These are phyloP conservation scores for Trypanosoma avium DNA, from an alignment of 208 protist species.

Conservation along the genomic window DNA sequence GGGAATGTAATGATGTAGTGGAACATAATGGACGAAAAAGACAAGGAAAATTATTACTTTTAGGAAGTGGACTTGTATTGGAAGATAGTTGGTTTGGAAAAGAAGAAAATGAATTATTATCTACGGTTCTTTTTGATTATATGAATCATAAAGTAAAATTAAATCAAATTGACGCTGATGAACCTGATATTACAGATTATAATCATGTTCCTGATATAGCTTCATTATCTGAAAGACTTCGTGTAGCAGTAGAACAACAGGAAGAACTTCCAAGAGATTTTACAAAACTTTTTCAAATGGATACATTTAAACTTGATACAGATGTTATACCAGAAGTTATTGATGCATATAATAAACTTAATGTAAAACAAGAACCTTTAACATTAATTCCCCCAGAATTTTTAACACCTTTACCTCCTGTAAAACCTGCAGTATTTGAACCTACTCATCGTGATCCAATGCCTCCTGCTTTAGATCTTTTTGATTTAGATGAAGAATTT, in stretches of 20 bases:
- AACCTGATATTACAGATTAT: slow-evolving; percentile 95
- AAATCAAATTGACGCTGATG: slow-evolving; percentile 94
- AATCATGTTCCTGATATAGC: slow-evolving; percentile 94
- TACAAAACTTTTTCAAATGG: slow-evolving; percentile 92
- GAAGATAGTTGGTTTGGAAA: slow-evolving; percentile 93
- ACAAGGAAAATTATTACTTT: slow-evolving; percentile 89
- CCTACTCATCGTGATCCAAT: slow-evolving; percentile 92
- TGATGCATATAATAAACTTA: slow-evolving; percentile 88
- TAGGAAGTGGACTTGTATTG: slow-evolving; percentile 90
- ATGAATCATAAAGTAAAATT: slow-evolving; percentile 84
- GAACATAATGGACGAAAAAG: slow-evolving; percentile 76
- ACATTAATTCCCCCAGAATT: slow-evolving; percentile 96
- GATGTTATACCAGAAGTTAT: slow-evolving; percentile 93
- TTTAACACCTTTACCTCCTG: slow-evolving; percentile 92
- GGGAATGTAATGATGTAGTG: slow-evolving; percentile 63
- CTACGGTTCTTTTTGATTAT: slow-evolving; percentile 88
- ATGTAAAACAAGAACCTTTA: slow-evolving; percentile 94
- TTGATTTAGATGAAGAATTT: slow-evolving; percentile 97
- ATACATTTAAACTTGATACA: slow-evolving; percentile 94
- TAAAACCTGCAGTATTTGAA: slow-evolving; percentile 93
- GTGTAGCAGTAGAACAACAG: slow-evolving; percentile 95
- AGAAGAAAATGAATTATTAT: slow-evolving; percentile 92
- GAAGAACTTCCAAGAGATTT: slow-evolving; percentile 95
- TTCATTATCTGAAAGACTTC: slow-evolving; percentile 89
- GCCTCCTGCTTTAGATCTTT: slow-evolving; percentile 94